Conservation (phyloP, 371 early-diverging fungal genomes). For the Rhizopus microsporus region DNA sequence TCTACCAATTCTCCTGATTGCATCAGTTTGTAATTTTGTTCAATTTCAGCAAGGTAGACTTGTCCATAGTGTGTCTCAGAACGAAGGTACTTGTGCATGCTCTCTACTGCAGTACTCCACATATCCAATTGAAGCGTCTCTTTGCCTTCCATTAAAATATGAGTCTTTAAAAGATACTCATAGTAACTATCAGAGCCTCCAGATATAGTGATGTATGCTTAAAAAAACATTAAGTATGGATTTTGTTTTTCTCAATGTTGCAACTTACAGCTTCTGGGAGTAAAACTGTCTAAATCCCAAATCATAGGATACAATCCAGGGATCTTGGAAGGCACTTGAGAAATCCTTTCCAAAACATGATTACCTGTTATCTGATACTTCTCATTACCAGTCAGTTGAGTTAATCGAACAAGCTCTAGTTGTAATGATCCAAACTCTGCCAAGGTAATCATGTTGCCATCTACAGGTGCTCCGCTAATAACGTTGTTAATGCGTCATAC, state of each 20-base stretch:
- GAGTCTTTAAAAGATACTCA: slow-evolving; percentile 76
- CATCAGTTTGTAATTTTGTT: slow-evolving; percentile 27
- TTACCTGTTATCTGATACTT: slow-evolving; percentile 69
- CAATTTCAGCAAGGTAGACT: slow-evolving; percentile 43
- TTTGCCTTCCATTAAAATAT: slow-evolving; percentile 56
- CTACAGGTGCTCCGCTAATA: slow-evolving; percentile 18
- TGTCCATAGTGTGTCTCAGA: slow-evolving; percentile 32
- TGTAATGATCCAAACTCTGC: slow-evolving; percentile 90
- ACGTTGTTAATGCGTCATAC: slow-evolving; percentile 14
- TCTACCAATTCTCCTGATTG: slow-evolving; percentile 46
- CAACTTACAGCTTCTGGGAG: slow-evolving; percentile 50
- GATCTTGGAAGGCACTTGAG: slow-evolving; percentile 40
- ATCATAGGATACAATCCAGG: slow-evolving; percentile 79
- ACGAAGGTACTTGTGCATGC: slow-evolving; percentile 49
- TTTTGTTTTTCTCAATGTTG: not conserved
- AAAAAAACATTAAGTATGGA: slow-evolving; percentile 2
- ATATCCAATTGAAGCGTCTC: slow-evolving; percentile 45
- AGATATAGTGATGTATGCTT: slow-evolving; percentile 52
- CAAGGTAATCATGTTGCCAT: slow-evolving; percentile 51
- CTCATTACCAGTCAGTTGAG: slow-evolving; percentile 72
- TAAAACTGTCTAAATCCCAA: slow-evolving; percentile 35
- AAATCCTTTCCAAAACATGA: slow-evolving; percentile 60
- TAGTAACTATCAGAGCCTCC: slow-evolving; percentile 89
- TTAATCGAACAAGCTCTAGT: slow-evolving; percentile 84
- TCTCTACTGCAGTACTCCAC: slow-evolving; percentile 46